phyloP scores from a whole-genome alignment of 495 filamentous ascomycete species.

The Parmelia sp. region DNA sequence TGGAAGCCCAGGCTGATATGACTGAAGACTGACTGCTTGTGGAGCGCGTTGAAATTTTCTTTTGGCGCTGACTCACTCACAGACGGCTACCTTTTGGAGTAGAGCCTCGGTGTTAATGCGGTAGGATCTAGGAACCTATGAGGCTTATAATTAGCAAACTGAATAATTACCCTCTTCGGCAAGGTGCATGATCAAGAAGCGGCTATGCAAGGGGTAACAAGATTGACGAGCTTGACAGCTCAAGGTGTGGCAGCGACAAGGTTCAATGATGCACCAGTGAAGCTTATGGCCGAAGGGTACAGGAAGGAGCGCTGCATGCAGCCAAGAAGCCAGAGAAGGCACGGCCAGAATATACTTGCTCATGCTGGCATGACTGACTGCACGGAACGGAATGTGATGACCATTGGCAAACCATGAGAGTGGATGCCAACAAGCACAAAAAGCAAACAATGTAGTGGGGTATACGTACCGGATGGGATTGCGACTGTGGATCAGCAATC shows the following conservation, averaged over 20 bases:
- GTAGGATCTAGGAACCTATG: neutral
- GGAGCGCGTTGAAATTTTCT: neutral
- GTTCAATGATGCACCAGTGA: neutral
- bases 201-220: neutral
- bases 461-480: constrained; percentile 20
- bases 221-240: neutral
- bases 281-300: neutral
- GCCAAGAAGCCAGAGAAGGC: neutral
- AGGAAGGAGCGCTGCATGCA: neutral
- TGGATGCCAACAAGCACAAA: neutral
- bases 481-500: constrained; percentile 16
- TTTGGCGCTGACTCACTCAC: neutral
- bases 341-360: neutral
- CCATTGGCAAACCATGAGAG: constrained; percentile 1
- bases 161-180: neutral
- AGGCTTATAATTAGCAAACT: neutral
- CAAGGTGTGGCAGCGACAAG: neutral
- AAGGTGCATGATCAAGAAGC: neutral
- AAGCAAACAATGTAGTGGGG: constrained; percentile 14
- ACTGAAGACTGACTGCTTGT: neutral
- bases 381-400: constrained; percentile 7
- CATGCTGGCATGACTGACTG: neutral
- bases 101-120: neutral
- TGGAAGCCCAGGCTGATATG: neutral
- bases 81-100: neutral